Evolutionary conservation across 202 grass and related monocot species (phyloP).

Genomic region (Schoenoplectus tabernaemontani): DNA sequence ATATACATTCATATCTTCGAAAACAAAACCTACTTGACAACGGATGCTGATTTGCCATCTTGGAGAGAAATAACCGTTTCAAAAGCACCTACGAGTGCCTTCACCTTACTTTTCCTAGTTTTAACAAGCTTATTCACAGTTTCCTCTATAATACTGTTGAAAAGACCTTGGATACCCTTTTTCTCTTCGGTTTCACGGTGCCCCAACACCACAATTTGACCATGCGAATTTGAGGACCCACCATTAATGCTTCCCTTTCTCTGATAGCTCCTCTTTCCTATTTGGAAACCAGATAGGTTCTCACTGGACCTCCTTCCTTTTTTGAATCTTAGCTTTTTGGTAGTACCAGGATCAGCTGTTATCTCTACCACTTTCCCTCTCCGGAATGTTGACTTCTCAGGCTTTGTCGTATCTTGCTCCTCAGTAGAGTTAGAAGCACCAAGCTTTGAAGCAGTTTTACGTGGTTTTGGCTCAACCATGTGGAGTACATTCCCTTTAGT

Average conservation of each 20-base stretch:
- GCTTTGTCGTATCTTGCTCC: conserved; percentile 11
- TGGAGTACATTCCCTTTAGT: conserved; percentile 19
- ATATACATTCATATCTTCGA: conserved; percentile 2
- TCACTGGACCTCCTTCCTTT: conserved; percentile 32
- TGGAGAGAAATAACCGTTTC: conserved; percentile 65
- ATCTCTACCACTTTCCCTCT: conserved; percentile 29
- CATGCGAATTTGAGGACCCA: conserved; percentile 1
- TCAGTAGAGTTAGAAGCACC: not conserved
- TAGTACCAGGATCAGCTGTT: conserved; percentile 18
- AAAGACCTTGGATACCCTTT: conserved; percentile 54
- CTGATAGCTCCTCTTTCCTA: conserved; percentile 46
- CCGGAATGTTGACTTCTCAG: conserved; percentile 21
- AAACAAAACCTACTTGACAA: not conserved
- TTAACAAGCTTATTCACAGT: conserved; percentile 60
- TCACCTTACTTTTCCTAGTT: conserved; percentile 82
- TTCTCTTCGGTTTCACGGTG: conserved; percentile 67
- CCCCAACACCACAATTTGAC: conserved; percentile 36
- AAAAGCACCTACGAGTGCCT: conserved; percentile 70
- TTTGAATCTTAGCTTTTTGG: conserved; percentile 40
- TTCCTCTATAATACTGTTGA: conserved; percentile 69
- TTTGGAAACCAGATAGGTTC: conserved; percentile 19
- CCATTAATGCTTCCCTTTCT: conserved; percentile 24
- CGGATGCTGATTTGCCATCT: conserved; percentile 36
- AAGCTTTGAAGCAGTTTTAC: conserved; percentile 3
- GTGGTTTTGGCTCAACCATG: conserved; percentile 21